Evolutionary conservation across 192 early-diverging fungal genomes (phyloP), one percentile per base, ranked within the genome.

Genomic region (Polychytrium aggregatum): DNA sequence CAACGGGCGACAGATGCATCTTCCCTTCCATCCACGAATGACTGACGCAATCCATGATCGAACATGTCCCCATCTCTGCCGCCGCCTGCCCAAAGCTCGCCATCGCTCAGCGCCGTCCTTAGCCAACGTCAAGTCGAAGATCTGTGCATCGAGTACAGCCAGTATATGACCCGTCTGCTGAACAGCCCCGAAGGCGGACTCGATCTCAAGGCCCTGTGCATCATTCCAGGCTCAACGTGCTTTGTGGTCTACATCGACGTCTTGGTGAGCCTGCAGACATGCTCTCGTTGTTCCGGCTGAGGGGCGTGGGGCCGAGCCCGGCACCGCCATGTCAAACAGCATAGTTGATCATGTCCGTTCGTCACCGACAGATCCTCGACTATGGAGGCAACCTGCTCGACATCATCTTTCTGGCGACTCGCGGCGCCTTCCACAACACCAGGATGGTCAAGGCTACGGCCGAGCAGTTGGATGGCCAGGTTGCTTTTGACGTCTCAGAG

Each of bases 191-290:
- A 88, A 37, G 77, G 82, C 48, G 93, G 93, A 5, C 59, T 98
- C 17, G 84, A 97, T 58, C 68, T 97, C 21, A 70, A 75, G 39
- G 74, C 81, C 28, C 76, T 98, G 20, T 88, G 85, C 59, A 93
- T 98, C 50, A 89, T 97, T 51, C 87, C 88, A 6, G 83, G 84
- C 14, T 67, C 82, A 43, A 76, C 84, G 14, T 92, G 89, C 62
- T 98, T 92, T 92, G 65, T 94, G 34, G 61, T 97, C 11, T 82
- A 90, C 45, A 68, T 94, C 7, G 92, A 97, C 50, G 92, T 84
- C 1, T 60, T 97, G 71, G 87, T 83, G 63, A 48, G 48, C 21
- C 29, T 11, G n/a, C n/a, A n/a, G n/a, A n/a, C n/a, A n/a, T n/a
- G n/a, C n/a, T n/a, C n/a, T n/a, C n/a, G n/a, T n/a, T n/a, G n/a